A percentile compares a stretch with the other conserved stretches of the same genome.
phyloP scores from a whole-genome alignment of 441 rosid genomes.

The Aleurites moluccanus region DNA sequence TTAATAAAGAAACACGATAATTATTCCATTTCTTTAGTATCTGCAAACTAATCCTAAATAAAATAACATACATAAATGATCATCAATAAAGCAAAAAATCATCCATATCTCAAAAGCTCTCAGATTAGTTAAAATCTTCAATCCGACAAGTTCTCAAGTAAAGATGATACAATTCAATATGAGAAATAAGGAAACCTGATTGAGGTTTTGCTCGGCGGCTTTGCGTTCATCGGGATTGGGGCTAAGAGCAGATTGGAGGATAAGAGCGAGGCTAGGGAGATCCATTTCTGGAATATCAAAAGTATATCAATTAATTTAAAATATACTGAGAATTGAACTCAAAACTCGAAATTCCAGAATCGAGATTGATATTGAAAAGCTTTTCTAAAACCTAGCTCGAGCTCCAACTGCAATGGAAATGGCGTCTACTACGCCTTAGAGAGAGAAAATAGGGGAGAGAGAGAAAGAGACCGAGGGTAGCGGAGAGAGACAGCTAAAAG shows the following conservation, averaged over 20 bases:
- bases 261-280: conserved; percentile 64
- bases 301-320: not conserved
- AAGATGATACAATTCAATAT: not conserved
- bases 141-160: not conserved
- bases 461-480: conserved; percentile 27
- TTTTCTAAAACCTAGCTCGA: conserved; percentile 28
- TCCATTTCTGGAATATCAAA: conserved; percentile 54
- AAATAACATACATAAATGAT: not conserved
- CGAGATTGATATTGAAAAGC: conserved; percentile 12
- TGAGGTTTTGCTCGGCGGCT: conserved; percentile 88
- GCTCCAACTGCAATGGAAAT: conserved; percentile 5
- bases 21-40: not conserved
- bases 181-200: conserved; percentile 49
- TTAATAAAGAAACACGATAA: not conserved
- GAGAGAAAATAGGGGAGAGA: conserved; percentile 25
- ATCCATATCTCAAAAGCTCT: too few species aligned
- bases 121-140: not conserved
- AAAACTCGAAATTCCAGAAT: conserved; percentile 8
- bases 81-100: not conserved
- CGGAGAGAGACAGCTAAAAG: conserved; percentile 27
- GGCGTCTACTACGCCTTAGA: conserved; percentile 36
- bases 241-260: conserved; percentile 91
- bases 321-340: not conserved
- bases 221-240: conserved; percentile 85
- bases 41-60: not conserved